Base-by-base conservation (phyloP, 257 asterid species). In the Osmanthus fragrans region DNA sequence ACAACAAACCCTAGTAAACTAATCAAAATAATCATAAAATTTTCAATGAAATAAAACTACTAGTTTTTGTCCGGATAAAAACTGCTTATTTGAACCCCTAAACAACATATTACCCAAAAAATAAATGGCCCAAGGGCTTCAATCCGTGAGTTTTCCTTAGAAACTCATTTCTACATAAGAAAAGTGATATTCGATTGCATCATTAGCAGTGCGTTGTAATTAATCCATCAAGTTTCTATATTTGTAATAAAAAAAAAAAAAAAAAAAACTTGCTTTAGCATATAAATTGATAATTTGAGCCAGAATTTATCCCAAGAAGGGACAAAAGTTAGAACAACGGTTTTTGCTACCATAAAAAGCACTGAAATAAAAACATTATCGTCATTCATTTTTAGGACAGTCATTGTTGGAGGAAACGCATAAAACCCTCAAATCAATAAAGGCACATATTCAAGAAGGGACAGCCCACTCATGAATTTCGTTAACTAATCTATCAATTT, bases 381-480 rank as follows among this genome's bases (percentile, higher is more conserved):
- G 42, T 25, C 72, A 75, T 37, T 8, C 42, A 10, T 60, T 58
- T 37, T 37, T 13, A 70, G 19, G 16, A 29, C 45, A 66, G 39
- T 80, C 16, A 80, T 25, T 29, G 37, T 76, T 76, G 29, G 40
- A 32, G 77, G 73, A 56, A 77, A 1, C 71, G 87, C 80, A 85
- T 85, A 78, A 78, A 77, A 68, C 76, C 47, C 82, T 88, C 86
- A 86, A 82, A 83, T 80, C 82, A 76, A 69, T 67, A 16, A 77
- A 74, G 84, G 74, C 75, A 81, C 89, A 77, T 70, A 86, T 84
- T 76, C 85, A 82, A 83, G 88, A 84, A 80, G 77, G 21, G 85
- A 85, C 85, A 69, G 23, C 73, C 75, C 85, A 79, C 77, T 15
- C n/a, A 18, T 19, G 37, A 4, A 18, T 9, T 45, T 45, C 18